These are phyloP conservation scores for Chlorella sp. DNA, from an alignment of 139 green algal species.

Conservation along the genomic window DNA sequence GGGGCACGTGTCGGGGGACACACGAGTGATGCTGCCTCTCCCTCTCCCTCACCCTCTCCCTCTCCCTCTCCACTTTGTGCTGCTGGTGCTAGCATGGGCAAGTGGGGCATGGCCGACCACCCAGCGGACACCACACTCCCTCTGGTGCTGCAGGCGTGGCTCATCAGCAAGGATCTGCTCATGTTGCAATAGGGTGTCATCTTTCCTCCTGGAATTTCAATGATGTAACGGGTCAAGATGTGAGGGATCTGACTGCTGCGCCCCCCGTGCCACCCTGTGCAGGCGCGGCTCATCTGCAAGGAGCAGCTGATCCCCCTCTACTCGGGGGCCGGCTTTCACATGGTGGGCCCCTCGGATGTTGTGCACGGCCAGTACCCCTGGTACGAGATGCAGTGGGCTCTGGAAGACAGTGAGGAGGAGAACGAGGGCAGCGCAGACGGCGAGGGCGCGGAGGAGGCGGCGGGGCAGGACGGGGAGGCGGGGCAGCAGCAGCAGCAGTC, in stretches of 20 bases:
- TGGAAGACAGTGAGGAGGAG: neutral
- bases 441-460: neutral
- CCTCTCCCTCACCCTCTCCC: neutral
- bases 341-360: conserved; percentile 56
- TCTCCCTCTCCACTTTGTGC: neutral
- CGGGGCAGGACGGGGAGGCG: neutral
- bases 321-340: neutral
- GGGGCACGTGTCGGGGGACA: no score
- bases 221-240: no score
- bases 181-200: neutral
- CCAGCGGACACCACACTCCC: no score
- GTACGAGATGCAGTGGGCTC: conserved; percentile 56
- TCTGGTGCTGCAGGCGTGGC: no score
- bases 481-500: neutral
- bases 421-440: neutral
- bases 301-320: conserved; percentile 45
- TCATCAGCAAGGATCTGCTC: neutral
- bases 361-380: conserved; percentile 69
- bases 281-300: conserved; percentile 67
- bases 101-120: no score
- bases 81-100: neutral
- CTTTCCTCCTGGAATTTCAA: no score
- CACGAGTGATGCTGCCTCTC: no score
- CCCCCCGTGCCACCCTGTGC: neutral
- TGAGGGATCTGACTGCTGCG: no score